Base-by-base conservation (phyloP, 2,329 filamentous ascomycete species). In the Balansia obtecta region DNA sequence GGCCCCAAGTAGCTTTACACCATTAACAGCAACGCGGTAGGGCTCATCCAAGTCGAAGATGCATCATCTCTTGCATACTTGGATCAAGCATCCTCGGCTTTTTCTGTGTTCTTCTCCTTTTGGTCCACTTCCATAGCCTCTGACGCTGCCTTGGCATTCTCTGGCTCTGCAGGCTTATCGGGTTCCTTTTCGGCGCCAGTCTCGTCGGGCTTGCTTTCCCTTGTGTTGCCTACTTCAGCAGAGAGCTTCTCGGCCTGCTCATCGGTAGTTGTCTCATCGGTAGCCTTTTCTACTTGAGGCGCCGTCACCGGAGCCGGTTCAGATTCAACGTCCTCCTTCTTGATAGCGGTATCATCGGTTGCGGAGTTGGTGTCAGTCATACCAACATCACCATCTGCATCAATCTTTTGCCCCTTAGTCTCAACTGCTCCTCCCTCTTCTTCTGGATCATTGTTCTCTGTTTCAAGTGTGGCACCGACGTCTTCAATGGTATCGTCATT, bases 321-420 rank as follows among this genome's bases (percentile, higher is more conserved):
- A 2, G 60, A 56, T 45, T 71, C 67, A 4, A 55, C 54, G 6
- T 72, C 70, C 40, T 71, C 69, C 33, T 65, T 64, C 51, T 71
- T 70, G 44, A 71, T 68, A 8, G 60, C 56, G n/a, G 65, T 57
- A 40, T 61, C 59, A 12, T 64, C 57, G 10, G 56, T 56, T 1
- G 64, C 54, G 0, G 63, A 53, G 1, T 63, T 61, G 2, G 68
- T 55, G 42, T 71, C 72, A 2, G 63, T 65, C 74, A 78, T 78
- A 10, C 74, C 72, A 7, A 77, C 65, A 56, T 78, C 73, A 12
- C 74, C 74, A 51, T 77, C 74, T 2, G 61, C 62, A 32, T 78
- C 74, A 4, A 69, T 60, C 34, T 66, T 67, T 4, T 58, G 50
- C 16, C 62, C 62, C 38, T 65, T 54, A 37, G 46, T 27, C 12